phyloP scores from a whole-genome alignment of 2,329 filamentous ascomycete genomes.

The Mariannaea elegans region DNA sequence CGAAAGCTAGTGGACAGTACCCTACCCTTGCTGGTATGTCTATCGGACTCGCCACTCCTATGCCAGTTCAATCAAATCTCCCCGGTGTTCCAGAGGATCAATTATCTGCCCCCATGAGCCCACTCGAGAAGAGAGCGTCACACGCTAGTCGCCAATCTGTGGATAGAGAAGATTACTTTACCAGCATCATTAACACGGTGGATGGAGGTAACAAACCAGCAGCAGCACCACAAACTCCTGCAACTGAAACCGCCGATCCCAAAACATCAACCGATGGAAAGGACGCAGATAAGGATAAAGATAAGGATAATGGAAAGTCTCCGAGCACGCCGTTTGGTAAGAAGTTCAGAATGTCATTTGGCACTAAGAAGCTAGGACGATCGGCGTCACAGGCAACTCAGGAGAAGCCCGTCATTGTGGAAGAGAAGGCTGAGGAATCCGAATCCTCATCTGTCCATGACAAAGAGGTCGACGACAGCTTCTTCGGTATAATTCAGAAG shows the following conservation, averaged over 20 bases:
- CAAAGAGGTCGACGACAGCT: conserved; percentile 78
- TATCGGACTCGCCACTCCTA: conserved; percentile 81
- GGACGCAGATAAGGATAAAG: conserved; percentile 62
- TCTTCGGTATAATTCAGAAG: conserved; percentile 76
- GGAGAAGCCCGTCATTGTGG: conserved; percentile 76
- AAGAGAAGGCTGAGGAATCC: conserved; percentile 79
- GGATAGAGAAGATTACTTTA: conserved; percentile 82
- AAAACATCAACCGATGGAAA: conserved; percentile 59
- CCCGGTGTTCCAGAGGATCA: conserved; percentile 59
- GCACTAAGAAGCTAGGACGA: conserved; percentile 83
- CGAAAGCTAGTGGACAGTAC: conserved; percentile 69
- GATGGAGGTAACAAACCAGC: conserved; percentile 57
- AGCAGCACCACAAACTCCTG: conserved; percentile 55
- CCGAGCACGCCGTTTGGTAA: conserved; percentile 77
- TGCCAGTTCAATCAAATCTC: conserved; percentile 45
- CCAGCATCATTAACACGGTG: conserved; percentile 63
- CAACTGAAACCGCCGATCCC: conserved; percentile 59
- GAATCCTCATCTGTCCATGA: conserved; percentile 72
- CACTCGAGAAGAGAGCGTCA: conserved; percentile 64
- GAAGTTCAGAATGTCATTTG: conserved; percentile 86
- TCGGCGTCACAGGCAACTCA: conserved; percentile 67
- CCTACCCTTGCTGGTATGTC: conserved; percentile 78
- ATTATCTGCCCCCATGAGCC: conserved; percentile 51
- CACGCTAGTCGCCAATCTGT: conserved; percentile 68
- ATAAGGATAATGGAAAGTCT: conserved; percentile 65